Evolutionary conservation across 352 stramenopile species (phyloP).

Genomic region (Pythium aquatile): DNA sequence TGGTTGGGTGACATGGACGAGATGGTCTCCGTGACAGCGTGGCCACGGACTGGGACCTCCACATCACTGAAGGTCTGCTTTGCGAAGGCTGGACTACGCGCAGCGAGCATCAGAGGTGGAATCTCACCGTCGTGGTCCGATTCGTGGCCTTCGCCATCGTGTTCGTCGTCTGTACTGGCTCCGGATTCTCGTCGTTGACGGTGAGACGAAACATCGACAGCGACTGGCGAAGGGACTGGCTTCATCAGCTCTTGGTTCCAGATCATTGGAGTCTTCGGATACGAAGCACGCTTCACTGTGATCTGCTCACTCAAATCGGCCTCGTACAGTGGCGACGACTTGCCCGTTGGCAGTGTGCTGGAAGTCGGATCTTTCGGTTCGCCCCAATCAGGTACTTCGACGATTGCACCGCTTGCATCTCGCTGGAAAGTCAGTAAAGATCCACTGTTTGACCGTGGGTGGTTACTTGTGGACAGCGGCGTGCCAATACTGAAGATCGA

Average conservation of each 20-base stretch:
- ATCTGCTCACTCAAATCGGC: conserved; percentile 23
- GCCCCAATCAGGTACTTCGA: conserved; percentile 21
- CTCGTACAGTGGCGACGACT: conserved; percentile 25
- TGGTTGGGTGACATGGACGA: conserved; percentile 23
- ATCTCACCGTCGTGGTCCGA: conserved; percentile 5
- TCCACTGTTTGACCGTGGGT: conserved; percentile 22
- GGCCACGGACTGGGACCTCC: background rate
- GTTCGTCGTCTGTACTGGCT: conserved; percentile 11
- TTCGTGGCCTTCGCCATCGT: conserved; percentile 10
- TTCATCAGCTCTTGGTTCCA: conserved; percentile 23
- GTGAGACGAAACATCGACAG: background rate
- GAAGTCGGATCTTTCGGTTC: conserved; percentile 16
- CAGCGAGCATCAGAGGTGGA: conserved; percentile 9
- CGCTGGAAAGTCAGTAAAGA: conserved; percentile 25
- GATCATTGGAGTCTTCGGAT: conserved; percentile 25
- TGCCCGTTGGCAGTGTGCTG: conserved; percentile 20
- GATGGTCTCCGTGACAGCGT: conserved; percentile 2
- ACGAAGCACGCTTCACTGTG: conserved; percentile 22
- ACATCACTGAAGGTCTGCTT: background rate
- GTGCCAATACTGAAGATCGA: conserved; percentile 75
- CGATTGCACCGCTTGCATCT: conserved; percentile 21
- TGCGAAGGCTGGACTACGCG: conserved; percentile 4
- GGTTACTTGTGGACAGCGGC: conserved; percentile 23
- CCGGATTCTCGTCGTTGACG: background rate
- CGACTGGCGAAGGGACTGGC: conserved; percentile 8